A percentile compares a stretch with the other conserved stretches of the same genome.
phyloP scores from a whole-genome alignment of 1,139 yeast genomes.

The Wickerhamomyces sp. region DNA sequence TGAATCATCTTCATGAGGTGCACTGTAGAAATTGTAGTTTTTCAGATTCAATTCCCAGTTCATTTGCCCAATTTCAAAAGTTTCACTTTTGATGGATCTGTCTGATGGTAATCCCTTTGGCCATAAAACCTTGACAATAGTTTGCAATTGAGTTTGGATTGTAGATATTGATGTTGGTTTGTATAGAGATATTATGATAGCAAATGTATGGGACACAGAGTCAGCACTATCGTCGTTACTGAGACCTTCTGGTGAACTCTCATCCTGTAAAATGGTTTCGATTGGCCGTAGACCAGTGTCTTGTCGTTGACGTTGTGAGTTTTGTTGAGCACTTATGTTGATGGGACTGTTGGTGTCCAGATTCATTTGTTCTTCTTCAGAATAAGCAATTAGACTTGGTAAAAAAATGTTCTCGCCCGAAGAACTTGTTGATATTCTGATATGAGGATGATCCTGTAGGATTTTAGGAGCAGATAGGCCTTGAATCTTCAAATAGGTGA shows the following conservation, averaged over 20 bases:
- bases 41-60: conserved; percentile 41
- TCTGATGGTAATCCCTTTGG: conserved; percentile 51
- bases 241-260: conserved; percentile 2
- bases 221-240: conserved; percentile 14
- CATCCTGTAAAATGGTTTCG: conserved; percentile 2
- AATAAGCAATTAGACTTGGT: conserved; percentile 12
- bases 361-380: conserved; percentile 16
- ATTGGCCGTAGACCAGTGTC: background rate
- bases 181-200: conserved; percentile 24
- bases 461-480: conserved; percentile 20
- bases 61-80: conserved; percentile 43
- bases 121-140: conserved; percentile 41
- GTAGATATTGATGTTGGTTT: conserved; percentile 23
- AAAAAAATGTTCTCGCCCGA: conserved; percentile 19
- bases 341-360: conserved; percentile 9
- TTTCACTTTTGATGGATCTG: conserved; percentile 37
- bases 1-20: conserved; percentile 26
- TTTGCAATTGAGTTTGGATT: conserved; percentile 26
- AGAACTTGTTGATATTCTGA: conserved; percentile 15
- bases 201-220: conserved; percentile 23
- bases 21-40: conserved; percentile 42
- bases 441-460: conserved; percentile 5
- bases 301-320: background rate
- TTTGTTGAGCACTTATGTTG: background rate
- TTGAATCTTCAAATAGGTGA: conserved; percentile 15